Percentiles rank a stretch among this genome's conserved stretches.
Conservation (phyloP, 2,329 filamentous ascomycete genomes). For the Drechslerella coelobrocha region DNA sequence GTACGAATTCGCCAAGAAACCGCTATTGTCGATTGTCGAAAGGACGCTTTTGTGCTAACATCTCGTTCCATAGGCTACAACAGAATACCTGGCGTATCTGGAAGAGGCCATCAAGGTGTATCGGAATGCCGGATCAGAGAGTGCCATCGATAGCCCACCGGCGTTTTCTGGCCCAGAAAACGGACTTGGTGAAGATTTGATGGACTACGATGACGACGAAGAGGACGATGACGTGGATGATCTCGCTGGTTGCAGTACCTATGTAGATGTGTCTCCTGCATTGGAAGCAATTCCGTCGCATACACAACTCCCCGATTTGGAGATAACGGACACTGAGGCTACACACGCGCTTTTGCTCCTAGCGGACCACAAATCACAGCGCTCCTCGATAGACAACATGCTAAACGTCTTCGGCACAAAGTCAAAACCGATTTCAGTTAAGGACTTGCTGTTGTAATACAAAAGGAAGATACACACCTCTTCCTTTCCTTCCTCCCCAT, state of each 20-base stretch:
- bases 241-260: slow-evolving; percentile 12
- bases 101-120: slow-evolving; percentile 65
- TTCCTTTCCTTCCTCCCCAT: neutral
- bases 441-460: slow-evolving; percentile 46
- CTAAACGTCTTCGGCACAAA: slow-evolving; percentile 28
- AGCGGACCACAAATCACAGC: slow-evolving; percentile 51
- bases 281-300: slow-evolving; percentile 30
- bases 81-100: slow-evolving; percentile 93
- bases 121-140: slow-evolving; percentile 43
- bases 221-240: slow-evolving; percentile 39
- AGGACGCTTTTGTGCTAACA: slow-evolving; percentile 16
- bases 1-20: slow-evolving; percentile 63
- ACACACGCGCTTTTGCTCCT: slow-evolving; percentile 54
- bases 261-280: slow-evolving; percentile 33
- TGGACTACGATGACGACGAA: slow-evolving; percentile 36
- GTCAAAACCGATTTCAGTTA: slow-evolving; percentile 47
- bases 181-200: slow-evolving; percentile 31
- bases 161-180: slow-evolving; percentile 44
- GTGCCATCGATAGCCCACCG: slow-evolving; percentile 40
- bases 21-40: slow-evolving; percentile 34
- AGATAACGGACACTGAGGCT: slow-evolving; percentile 53
- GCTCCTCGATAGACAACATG: slow-evolving; percentile 30
- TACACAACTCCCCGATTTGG: slow-evolving; percentile 13
- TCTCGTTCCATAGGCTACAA: slow-evolving; percentile 72
- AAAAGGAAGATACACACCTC: neutral